These are phyloP conservation scores for Aurinia saxatilis DNA, from an alignment of 345 rosid species.

Conservation along the genomic window DNA sequence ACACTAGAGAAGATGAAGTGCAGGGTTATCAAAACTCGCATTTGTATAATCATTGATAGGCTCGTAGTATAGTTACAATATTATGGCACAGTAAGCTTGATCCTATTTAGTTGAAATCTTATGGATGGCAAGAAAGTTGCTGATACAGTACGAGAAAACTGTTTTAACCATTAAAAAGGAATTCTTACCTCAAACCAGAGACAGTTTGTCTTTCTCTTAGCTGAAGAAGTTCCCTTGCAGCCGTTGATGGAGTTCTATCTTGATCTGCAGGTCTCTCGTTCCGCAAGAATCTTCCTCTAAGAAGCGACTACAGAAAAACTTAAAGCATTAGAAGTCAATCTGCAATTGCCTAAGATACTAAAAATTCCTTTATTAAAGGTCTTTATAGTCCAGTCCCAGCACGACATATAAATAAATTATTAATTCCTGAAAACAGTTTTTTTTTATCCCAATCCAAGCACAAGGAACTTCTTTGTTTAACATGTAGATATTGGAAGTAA, in stretches of 20 bases:
- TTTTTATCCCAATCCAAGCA: not conserved
- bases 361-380: not conserved
- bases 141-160: not conserved
- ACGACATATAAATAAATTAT: not conserved
- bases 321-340: slow-evolving; percentile 17
- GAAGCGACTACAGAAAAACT: slow-evolving; percentile 58
- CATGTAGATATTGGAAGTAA: not conserved
- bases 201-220: slow-evolving; percentile 85
- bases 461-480: not conserved
- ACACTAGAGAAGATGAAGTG: not conserved
- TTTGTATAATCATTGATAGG: not conserved
- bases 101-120: not conserved
- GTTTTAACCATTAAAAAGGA: not conserved
- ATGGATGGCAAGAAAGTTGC: not conserved
- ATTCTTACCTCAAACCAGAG: slow-evolving; percentile 77
- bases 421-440: not conserved
- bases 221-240: slow-evolving; percentile 81
- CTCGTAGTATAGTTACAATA: not conserved
- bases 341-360: not conserved
- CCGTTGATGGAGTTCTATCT: slow-evolving; percentile 73
- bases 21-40: not conserved
- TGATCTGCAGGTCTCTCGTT: slow-evolving; percentile 73
- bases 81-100: not conserved
- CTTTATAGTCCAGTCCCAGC: not conserved
- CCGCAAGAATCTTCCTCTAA: slow-evolving; percentile 92